phyloP scores from a whole-genome alignment of 2,329 filamentous ascomycete genomes.

The Colletotrichum sp. region DNA sequence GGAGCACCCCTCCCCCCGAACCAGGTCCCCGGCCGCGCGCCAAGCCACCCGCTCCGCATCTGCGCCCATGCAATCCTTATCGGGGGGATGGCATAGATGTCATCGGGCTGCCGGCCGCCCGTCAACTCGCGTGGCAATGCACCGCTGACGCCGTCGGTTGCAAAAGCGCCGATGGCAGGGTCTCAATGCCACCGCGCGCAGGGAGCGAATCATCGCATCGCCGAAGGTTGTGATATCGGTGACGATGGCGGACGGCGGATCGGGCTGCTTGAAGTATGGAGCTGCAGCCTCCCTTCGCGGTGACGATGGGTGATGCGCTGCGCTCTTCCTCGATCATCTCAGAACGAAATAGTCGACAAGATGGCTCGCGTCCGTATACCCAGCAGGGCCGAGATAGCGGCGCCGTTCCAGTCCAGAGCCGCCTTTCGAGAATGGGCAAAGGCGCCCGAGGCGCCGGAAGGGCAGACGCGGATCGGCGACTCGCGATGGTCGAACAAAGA shows the following conservation, averaged over 20 bases:
- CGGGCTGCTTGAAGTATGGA: background rate
- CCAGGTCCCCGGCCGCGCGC: background rate
- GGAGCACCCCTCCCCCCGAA: background rate
- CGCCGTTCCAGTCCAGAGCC: constrained; percentile 27
- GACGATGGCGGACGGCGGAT: background rate
- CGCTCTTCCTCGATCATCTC: background rate
- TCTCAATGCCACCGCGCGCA: background rate
- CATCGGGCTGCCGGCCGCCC: background rate
- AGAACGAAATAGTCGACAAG: too few species aligned
- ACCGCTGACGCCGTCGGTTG: constrained; percentile 5
- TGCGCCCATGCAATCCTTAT: constrained; percentile 3
- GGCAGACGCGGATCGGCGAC: constrained; percentile 24
- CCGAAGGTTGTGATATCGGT: too few species aligned
- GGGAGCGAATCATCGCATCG: background rate
- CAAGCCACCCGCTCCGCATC: constrained; percentile 1
- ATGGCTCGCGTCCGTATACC: constrained; percentile 17
- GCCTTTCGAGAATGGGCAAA: constrained; percentile 27
- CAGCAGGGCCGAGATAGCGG: constrained; percentile 12
- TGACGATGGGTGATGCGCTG: background rate
- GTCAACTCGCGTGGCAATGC: background rate
- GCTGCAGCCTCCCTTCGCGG: background rate
- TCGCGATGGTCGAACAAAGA: constrained; percentile 34
- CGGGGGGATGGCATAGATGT: background rate
- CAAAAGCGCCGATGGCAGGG: constrained; percentile 19
- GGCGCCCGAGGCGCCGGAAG: constrained; percentile 22